phyloP scores from a whole-genome alignment of 2,329 filamentous ascomycete species.

The Leptodontidium sp. region DNA sequence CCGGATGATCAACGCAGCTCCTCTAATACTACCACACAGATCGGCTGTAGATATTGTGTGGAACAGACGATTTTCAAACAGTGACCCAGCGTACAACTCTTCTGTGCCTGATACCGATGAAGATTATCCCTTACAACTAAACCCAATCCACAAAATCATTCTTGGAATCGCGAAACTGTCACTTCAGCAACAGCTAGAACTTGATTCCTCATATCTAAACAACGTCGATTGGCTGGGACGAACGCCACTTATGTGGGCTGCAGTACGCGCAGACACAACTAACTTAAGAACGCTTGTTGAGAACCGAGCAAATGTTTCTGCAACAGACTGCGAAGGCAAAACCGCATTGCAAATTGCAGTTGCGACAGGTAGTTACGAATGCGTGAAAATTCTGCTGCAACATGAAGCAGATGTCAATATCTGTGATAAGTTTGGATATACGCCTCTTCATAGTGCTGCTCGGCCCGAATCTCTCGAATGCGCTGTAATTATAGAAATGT shows the following conservation, averaged over 20 bases:
- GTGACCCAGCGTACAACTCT: neutral
- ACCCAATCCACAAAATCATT: conserved; percentile 9
- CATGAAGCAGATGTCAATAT: neutral
- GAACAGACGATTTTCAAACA: neutral
- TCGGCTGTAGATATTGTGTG: neutral
- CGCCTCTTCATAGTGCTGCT: neutral
- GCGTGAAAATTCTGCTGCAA: conserved; percentile 6
- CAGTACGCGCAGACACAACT: neutral
- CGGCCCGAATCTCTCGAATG: neutral
- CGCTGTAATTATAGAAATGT: conserved; percentile 3
- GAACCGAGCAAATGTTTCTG: neutral
- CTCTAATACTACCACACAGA: neutral
- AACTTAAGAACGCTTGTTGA: neutral
- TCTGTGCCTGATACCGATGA: neutral
- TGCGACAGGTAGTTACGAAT: neutral
- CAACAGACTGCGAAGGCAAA: neutral
- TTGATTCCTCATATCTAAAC: conserved; percentile 5
- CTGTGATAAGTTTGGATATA: neutral
- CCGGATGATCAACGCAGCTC: too few relatives aligned
- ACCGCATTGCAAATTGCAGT: conserved; percentile 4
- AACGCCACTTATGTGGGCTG: conserved; percentile 16
- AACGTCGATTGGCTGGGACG: conserved; percentile 7
- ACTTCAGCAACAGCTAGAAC: conserved; percentile 15
- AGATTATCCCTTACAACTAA: conserved; percentile 11
- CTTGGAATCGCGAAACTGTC: neutral